A percentile compares a stretch with the other conserved stretches of the same genome.
phyloP scores from a whole-genome alignment of 441 rosid genomes.

The Kokia cookei region DNA sequence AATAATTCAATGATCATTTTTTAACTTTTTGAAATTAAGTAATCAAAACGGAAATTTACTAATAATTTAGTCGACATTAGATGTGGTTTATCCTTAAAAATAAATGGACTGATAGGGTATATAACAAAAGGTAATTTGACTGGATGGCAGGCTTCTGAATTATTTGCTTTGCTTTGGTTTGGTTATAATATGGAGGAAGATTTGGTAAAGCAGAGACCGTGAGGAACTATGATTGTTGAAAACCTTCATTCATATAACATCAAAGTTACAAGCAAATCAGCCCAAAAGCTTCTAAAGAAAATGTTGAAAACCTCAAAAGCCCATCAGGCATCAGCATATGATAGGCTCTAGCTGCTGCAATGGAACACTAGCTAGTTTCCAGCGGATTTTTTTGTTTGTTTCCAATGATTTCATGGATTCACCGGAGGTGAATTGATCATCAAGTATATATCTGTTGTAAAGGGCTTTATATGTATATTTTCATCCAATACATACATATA shows the following conservation, averaged over 20 bases:
- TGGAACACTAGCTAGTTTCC: background rate
- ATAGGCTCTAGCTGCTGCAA: background rate
- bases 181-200: background rate
- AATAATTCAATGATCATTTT: too few relatives aligned
- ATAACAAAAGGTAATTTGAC: too few relatives aligned
- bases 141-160: background rate
- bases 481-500: too few relatives aligned
- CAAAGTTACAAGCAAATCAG: too few relatives aligned
- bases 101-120: too few relatives aligned
- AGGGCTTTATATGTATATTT: too few relatives aligned
- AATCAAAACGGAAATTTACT: too few relatives aligned
- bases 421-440: background rate
- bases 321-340: background rate
- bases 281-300: too few relatives aligned
- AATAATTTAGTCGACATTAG: fast-evolving
- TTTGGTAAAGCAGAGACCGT: background rate
- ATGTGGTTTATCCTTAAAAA: too few relatives aligned
- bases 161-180: background rate
- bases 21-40: too few relatives aligned
- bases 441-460: too few relatives aligned
- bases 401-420: background rate
- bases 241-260: background rate
- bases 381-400: background rate
- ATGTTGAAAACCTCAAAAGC: background rate
- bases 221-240: background rate